These are phyloP conservation scores for Hibiscus syriacus DNA, from an alignment of 345 rosid species.

Conservation along the genomic window DNA sequence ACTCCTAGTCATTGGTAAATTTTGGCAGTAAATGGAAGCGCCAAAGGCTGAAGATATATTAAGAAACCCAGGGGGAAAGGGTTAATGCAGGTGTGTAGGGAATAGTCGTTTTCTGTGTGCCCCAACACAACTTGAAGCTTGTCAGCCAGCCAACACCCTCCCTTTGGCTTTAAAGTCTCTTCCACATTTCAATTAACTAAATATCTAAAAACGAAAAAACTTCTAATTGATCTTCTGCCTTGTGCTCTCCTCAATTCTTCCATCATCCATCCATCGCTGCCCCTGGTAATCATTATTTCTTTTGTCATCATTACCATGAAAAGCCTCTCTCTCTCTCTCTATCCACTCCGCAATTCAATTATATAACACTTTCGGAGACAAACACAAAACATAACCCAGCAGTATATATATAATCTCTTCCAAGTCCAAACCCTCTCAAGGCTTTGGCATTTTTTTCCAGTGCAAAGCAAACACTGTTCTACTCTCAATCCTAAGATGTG, in stretches of 20 bases:
- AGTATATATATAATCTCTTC: not conserved
- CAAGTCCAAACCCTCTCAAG: not conserved
- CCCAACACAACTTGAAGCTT: no score
- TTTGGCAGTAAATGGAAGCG: no score
- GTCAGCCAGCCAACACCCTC: not conserved
- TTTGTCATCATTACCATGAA: conserved; percentile 54
- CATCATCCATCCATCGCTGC: conserved; percentile 21
- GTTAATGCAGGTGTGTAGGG: not conserved
- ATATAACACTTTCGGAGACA: no score
- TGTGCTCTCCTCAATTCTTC: conserved; percentile 24
- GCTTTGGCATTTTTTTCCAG: not conserved
- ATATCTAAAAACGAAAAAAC: no score
- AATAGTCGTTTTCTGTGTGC: conserved; percentile 20
- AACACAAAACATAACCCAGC: not conserved
- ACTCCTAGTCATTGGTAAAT: no score
- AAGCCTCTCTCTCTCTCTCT: conserved; percentile 28
- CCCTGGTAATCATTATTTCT: conserved; percentile 60
- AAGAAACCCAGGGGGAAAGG: conserved; percentile 8
- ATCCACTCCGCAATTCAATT: no score
- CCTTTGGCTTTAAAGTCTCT: not conserved
- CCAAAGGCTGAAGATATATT: conserved; percentile 10
- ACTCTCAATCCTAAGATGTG: conserved; percentile 16
- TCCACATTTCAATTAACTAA: no score
- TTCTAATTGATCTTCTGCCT: conserved; percentile 4
- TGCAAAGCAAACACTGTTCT: no score